phyloP scores from a whole-genome alignment of 345 rosid genomes.

The Jatropha curcas region DNA sequence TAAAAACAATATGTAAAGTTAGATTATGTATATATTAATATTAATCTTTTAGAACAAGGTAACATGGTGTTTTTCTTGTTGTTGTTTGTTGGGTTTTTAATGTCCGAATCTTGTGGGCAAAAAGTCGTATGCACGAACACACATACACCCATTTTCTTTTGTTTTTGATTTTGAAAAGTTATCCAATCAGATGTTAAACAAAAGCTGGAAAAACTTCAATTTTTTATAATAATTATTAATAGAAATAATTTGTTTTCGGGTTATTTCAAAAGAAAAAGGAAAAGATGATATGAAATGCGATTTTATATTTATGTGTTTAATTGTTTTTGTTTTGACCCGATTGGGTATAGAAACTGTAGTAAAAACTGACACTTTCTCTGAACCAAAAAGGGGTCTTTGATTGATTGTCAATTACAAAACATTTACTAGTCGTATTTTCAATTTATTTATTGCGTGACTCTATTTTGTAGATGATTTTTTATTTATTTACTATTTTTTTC shows the following conservation, averaged over 20 bases:
- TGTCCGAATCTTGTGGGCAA: conserved; percentile 25
- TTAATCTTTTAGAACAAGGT: conserved; percentile 20
- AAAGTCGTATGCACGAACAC: conserved; percentile 2
- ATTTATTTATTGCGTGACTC: conserved; percentile 36
- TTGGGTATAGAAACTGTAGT: conserved; percentile 42
- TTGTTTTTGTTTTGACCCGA: conserved; percentile 29
- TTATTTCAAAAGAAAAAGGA: background rate
- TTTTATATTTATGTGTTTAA: background rate
- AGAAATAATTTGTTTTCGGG: background rate
- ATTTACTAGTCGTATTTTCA: conserved; percentile 19
- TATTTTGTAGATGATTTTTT: conserved; percentile 34
- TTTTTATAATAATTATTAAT: background rate
- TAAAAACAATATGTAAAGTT: background rate
- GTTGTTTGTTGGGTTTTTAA: conserved; percentile 24
- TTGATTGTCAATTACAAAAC: conserved; percentile 33
- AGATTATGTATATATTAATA: background rate
- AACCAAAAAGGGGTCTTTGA: conserved; percentile 15
- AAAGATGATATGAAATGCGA: conserved; percentile 8
- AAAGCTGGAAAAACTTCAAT: conserved; percentile 4
- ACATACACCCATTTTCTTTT: background rate
- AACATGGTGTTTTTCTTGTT: conserved; percentile 24
- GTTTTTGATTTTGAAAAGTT: conserved; percentile 20
- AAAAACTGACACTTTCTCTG: conserved; percentile 30
- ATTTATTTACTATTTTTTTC: conserved; percentile 17
- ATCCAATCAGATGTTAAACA: conserved; percentile 20